Evolutionary conservation across 306 rosid species (phyloP), one percentile per base, ranked within the genome.

Genomic region (Sindora glabra): DNA sequence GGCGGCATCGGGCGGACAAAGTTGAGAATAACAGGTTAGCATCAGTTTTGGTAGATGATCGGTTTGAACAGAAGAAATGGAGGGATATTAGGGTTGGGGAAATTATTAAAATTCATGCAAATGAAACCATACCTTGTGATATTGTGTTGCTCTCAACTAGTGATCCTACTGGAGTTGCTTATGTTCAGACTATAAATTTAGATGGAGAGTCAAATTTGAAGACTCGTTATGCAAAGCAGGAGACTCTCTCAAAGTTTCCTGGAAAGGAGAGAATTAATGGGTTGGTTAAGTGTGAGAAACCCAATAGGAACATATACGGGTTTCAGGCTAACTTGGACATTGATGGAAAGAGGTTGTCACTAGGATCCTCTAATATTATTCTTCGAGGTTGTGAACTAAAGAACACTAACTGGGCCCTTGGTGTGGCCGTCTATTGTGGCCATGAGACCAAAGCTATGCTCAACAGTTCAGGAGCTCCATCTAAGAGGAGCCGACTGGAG

Each of bases 151-250:
- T 92, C 8, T 80, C 96, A 8, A 92, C 96, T 3, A 86, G 95
- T 72, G 99, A 92, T 34, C 87, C 96, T 0, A 88, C 96, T 11
- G 99, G 99, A 47, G 96, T 89, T 71, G 96, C 96, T 0, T 89
- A 86, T 71, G 90, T 92, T 60, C 99, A 92, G 72, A 92, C 96
- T 12, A 78, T 80, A 52, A 92, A 83, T 80, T 78, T 92, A 22
- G 99, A 92, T 52, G 99, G 99, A 13, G 99, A 92, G 64, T 92
- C 99, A 0, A 92, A 92, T 84, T 80, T 92, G 90, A 92, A 92
- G 70, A 86, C 95, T 22, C 61, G 99, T 57, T 92, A 86, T 36
- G 96, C 96, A 0, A 92, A 92, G 22, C 99, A 92, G 66, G 99
- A 92, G 69, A 92, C 96, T 22, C 89, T 86, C 23, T 83, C 62